These are phyloP conservation scores for Parathielavia hyrcaniae DNA, from an alignment of 495 filamentous ascomycete genomes.

Conservation along the genomic window DNA sequence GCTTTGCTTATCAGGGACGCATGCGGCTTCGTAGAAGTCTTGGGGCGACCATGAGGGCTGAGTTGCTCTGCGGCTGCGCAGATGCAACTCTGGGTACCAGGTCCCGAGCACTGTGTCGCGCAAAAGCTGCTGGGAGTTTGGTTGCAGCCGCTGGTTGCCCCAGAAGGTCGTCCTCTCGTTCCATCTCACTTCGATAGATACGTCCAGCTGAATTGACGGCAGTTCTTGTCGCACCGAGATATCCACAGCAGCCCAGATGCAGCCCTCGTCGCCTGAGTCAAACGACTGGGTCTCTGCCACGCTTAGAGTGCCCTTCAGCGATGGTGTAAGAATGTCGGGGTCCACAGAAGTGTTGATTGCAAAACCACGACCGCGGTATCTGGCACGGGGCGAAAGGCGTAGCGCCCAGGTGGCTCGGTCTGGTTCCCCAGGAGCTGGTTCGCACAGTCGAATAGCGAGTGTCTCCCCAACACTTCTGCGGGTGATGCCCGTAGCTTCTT, in stretches of 20 bases:
- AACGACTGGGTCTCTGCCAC: slow-evolving; percentile 12
- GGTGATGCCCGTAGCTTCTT: background rate
- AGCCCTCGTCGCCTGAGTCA: slow-evolving; percentile 19
- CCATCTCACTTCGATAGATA: slow-evolving; percentile 26
- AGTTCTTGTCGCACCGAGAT: slow-evolving; percentile 20
- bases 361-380: slow-evolving; percentile 14
- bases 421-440: background rate
- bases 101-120: slow-evolving; percentile 20
- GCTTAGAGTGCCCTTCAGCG: slow-evolving; percentile 7
- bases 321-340: slow-evolving; percentile 2
- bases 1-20: slow-evolving; percentile 29
- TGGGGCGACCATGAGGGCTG: slow-evolving; percentile 30
- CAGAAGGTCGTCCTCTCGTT: slow-evolving; percentile 21
- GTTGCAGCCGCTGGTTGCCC: slow-evolving; percentile 11
- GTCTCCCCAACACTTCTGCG: slow-evolving; percentile 16
- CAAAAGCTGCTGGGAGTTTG: slow-evolving; percentile 19
- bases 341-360: slow-evolving; percentile 7
- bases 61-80: background rate
- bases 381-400: slow-evolving; percentile 14
- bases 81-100: slow-evolving; percentile 26
- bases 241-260: slow-evolving; percentile 24
- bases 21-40: slow-evolving; percentile 44
- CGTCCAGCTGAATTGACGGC: slow-evolving; percentile 7
- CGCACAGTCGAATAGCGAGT: slow-evolving; percentile 9
- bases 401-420: slow-evolving; percentile 10